A percentile compares a stretch with the other conserved stretches of the same genome.
phyloP scores from a whole-genome alignment of 441 rosid genomes.

The Syzygium syzygioides region DNA sequence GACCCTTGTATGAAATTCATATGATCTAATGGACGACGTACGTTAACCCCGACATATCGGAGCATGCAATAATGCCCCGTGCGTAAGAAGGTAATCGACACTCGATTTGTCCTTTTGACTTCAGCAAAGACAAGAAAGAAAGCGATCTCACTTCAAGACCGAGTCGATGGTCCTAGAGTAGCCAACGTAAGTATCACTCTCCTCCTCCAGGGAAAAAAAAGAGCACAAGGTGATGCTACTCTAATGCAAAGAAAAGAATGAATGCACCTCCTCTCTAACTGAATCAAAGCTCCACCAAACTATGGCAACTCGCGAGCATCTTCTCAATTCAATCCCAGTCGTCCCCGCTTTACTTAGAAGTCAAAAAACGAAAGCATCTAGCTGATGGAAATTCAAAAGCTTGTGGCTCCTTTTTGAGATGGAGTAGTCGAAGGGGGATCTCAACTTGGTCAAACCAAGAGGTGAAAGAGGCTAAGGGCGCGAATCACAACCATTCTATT shows the following conservation, averaged over 20 bases:
- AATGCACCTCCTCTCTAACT: neutral
- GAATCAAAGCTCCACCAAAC: neutral
- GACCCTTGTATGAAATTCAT: fast-evolving
- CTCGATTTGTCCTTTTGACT: neutral
- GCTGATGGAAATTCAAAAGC: neutral
- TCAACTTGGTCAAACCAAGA: neutral
- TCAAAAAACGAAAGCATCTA: neutral
- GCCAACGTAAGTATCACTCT: neutral
- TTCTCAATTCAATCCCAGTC: neutral
- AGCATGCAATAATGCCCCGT: neutral
- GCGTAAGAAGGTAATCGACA: neutral
- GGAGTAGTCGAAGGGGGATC: neutral
- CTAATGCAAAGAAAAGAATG: neutral
- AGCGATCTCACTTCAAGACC: neutral
- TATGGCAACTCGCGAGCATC: neutral
- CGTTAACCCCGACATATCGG: neutral
- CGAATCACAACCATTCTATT: no score
- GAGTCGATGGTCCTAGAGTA: neutral
- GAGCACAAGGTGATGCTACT: neutral
- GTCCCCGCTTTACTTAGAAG: neutral
- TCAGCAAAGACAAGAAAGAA: neutral
- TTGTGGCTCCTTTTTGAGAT: neutral
- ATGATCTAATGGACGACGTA: fast-evolving
- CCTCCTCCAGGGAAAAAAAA: neutral
- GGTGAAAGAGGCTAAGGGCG: neutral